Conservation (phyloP, 2,329 filamentous ascomycete species). For the Fusarium humuli region DNA sequence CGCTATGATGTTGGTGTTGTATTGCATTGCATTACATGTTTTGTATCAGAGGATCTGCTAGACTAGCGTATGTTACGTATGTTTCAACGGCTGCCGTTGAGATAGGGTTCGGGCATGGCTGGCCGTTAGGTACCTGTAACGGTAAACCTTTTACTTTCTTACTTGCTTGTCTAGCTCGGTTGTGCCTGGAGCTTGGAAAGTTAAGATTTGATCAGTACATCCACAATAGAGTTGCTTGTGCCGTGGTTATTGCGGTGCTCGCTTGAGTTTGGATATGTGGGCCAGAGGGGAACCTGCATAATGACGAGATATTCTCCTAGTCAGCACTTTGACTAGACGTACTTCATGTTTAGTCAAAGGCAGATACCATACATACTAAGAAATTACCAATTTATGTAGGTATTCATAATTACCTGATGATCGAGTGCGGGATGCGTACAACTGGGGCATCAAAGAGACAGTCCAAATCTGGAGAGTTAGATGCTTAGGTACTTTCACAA, state of each 20-base stretch:
- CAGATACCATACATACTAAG: too few relatives aligned
- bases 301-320: not conserved
- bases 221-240: not conserved
- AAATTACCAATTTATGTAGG: too few relatives aligned
- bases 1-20: constrained; percentile 2
- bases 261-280: not conserved
- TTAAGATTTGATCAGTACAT: not conserved
- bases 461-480: too few relatives aligned
- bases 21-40: constrained; percentile 2
- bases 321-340: not conserved
- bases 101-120: constrained; percentile 12
- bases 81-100: not conserved
- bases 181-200: not conserved
- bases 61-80: constrained; percentile 5
- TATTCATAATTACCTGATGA: too few relatives aligned
- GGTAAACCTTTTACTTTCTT: not conserved
- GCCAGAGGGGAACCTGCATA: not conserved
- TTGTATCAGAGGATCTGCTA: constrained; percentile 4
- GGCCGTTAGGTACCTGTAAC: not conserved
- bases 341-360: not conserved
- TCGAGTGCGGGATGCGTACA: too few relatives aligned
- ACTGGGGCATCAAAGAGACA: too few relatives aligned
- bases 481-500: too few relatives aligned
- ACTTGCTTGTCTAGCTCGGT: not conserved
- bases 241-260: not conserved